These are phyloP conservation scores for Tylopilus subfusipes DNA, from an alignment of 768 basidiomycete species.

Conservation along the genomic window DNA sequence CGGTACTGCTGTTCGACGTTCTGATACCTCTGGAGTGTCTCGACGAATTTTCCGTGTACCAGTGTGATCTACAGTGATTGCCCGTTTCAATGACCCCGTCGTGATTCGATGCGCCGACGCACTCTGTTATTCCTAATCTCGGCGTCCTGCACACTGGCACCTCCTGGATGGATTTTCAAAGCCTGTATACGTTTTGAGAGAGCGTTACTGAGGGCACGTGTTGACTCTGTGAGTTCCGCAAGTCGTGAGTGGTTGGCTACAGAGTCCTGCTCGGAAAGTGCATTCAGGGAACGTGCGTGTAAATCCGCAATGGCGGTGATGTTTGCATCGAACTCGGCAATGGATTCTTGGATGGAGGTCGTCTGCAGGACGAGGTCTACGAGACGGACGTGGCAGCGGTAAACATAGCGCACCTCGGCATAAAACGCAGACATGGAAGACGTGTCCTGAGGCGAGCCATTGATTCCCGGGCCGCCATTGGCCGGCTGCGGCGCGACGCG, in stretches of 20 bases:
- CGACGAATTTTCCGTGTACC: constrained; percentile 67
- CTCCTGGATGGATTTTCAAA: constrained; percentile 41
- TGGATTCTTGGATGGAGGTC: constrained; percentile 45
- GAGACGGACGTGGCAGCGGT: background rate
- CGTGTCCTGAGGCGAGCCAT: constrained; percentile 13
- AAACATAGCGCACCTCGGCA: constrained; percentile 23
- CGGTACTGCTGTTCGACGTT: constrained; percentile 69
- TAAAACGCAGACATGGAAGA: constrained; percentile 34
- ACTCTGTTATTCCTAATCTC: constrained; percentile 43
- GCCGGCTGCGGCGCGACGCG: constrained; percentile 7
- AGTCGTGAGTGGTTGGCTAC: constrained; percentile 44
- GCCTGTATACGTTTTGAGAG: constrained; percentile 59
- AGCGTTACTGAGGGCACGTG: constrained; percentile 52
- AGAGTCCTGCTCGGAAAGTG: constrained; percentile 45
- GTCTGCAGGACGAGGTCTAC: constrained; percentile 33
- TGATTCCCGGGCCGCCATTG: background rate
- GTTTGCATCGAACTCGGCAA: constrained; percentile 44
- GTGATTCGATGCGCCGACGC: background rate
- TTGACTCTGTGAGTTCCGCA: constrained; percentile 57
- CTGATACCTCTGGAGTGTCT: constrained; percentile 76
- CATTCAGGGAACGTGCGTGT: constrained; percentile 48
- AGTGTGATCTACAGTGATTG: constrained; percentile 44
- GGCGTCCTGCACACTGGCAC: constrained; percentile 38
- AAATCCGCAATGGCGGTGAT: constrained; percentile 45
- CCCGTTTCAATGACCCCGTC: background rate